Percentiles rank a stretch among this genome's conserved stretches.
These are phyloP conservation scores for Gossypium arboreum DNA, from an alignment of 345 rosid species.

Conservation along the genomic window DNA sequence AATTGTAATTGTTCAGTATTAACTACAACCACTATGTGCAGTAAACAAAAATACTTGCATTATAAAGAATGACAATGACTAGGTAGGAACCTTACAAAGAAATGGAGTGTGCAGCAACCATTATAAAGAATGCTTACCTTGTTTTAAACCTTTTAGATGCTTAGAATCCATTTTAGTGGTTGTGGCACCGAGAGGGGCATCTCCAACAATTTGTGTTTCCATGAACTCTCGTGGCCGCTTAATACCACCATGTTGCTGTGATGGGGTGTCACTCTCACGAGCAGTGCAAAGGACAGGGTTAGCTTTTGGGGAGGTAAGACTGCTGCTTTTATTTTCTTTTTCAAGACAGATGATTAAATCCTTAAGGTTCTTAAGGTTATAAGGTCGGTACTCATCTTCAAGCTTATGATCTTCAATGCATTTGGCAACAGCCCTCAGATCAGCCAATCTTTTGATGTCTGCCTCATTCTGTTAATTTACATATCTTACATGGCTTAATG, in stretches of 20 bases:
- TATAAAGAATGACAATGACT: not conserved
- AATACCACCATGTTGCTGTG: not conserved
- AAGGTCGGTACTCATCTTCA: not conserved
- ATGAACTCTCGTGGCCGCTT: not conserved
- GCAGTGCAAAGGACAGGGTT: not conserved
- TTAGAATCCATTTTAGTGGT: not conserved
- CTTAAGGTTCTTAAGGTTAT: constrained; percentile 4
- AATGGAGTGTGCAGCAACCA: not conserved
- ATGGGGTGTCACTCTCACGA: not conserved
- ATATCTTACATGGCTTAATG: not conserved
- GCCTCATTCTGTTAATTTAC: constrained; percentile 17
- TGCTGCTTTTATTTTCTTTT: not conserved
- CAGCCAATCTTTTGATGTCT: constrained; percentile 12
- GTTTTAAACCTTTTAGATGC: not conserved
- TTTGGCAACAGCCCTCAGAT: constrained; percentile 15
- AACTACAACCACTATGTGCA: not conserved
- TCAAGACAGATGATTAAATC: not conserved
- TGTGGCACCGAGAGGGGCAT: not conserved
- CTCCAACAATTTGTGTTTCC: not conserved
- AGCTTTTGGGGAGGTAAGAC: not conserved
- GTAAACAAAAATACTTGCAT: not conserved
- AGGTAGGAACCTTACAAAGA: not conserved
- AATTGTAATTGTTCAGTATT: not conserved
- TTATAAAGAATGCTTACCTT: constrained; percentile 7
- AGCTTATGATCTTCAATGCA: constrained; percentile 24